Evolutionary conservation across 2,329 filamentous ascomycete species (phyloP), one percentile per base, ranked within the genome.

Genomic region (Pseudopyricularia javanii): DNA sequence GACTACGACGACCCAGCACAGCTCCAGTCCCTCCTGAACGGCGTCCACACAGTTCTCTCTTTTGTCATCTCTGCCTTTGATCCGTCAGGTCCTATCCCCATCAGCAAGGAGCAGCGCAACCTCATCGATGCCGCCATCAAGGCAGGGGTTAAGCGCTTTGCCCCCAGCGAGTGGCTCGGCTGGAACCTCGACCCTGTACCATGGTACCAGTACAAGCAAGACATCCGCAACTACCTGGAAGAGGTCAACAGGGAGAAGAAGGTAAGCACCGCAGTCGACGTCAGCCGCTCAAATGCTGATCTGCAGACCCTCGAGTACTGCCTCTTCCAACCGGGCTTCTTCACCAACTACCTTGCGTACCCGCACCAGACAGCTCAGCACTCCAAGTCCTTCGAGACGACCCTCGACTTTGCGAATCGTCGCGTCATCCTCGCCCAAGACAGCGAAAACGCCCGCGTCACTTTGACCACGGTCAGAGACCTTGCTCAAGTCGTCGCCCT

Each of bases 131-230:
- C 80, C 1, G 71, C 78, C 7, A 69, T 82, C 37, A 66, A 68
- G 3, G 80, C 79, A 1, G 78, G 79, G 1, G 80, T 85, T 6
- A 74, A 75, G 57, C 72, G 79, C 7, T 83, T 81, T 60, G 72
- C 83, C 1, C 79, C 81, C 2, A 78, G 77, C 34, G 83, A 86
- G 57, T 86, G 74, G 56, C 30, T 52, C 30, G n/a, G 15, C 11
- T 30, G 62, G 1, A 59, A 57, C 4, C 54, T 66, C 14, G 60
- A 66, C 2, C 54, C 70, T 14, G 68, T 79, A 54, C 62, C 71
- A 1, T 76, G 71, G 64, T 82, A 74, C 60, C 59, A 62, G 0
- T 72, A 70, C 53, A 84, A 85, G 57, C 65, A 66, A n/a, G 61
- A 64, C 4, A 70, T 74, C 7, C 69, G 71, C 2, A 59, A 69